Evolutionary conservation across 768 basidiomycete genomes (phyloP), one percentile per base, ranked within the genome.

Genomic region (Leccinum longicurvipes): DNA sequence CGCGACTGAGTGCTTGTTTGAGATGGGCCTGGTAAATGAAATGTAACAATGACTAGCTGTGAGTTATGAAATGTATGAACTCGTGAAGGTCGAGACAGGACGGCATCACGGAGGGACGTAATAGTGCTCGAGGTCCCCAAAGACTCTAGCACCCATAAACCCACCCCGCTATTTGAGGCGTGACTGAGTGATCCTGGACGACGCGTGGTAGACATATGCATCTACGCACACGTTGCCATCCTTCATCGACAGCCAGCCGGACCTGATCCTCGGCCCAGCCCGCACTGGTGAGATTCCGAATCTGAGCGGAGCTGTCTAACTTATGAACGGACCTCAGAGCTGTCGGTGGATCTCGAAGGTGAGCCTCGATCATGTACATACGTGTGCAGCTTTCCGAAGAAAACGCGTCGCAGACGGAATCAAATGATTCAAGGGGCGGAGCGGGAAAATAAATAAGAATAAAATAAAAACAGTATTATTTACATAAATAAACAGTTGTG

Each of bases 221-320:
- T 23, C 57, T 50, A 56, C 52, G 50, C 44, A 68, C 67, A 63
- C 61, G 65, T 69, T 63, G 62, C 56, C 62, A 58, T 56, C 54
- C 51, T 61, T 55, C 57, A 53, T 60, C 60, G 39, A 21, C 39
- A 41, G 39, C 36, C 36, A 57, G 41, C 56, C 64, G 67, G 64
- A 59, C 67, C 67, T 71, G 67, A 69, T 69, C 68, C 68, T 69
- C 69, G 69, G 68, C 61, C 61, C 68, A 55, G 61, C 55, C 58
- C 66, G 31, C 64, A 65, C 39, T 41, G 39, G 51, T 57, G 59
- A 62, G 56, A 66, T 69, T 66, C 58, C 66, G 10, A 41, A 69
- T 69, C 52, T 68, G 59, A 44, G 58, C 64, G 69, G 69, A 69
- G 60, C 67, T 68, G 54, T 68, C 55, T 48, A 56, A 50, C 59